Conservation (phyloP, 768 basidiomycete species). For the Kwoniella botswanensis region DNA sequence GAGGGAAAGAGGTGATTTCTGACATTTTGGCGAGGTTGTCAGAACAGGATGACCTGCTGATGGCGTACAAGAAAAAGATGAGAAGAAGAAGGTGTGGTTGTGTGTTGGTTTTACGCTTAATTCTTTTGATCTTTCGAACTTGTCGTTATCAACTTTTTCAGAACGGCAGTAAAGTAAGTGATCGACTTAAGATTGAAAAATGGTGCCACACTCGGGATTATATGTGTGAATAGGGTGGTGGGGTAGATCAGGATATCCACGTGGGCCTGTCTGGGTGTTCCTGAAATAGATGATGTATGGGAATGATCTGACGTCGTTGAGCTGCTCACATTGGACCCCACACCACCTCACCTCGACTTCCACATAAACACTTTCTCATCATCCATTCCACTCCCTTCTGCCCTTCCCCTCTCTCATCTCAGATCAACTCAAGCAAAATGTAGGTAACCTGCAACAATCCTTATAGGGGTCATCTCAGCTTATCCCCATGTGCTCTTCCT, state of each 20-base stretch:
- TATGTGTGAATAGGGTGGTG: background rate
- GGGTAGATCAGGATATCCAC: conserved; percentile 6
- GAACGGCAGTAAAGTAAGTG: background rate
- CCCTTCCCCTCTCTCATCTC: conserved; percentile 16
- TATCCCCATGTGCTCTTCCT: background rate
- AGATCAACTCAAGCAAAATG: conserved; percentile 25
- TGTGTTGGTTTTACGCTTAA: background rate
- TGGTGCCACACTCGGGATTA: conserved; percentile 29
- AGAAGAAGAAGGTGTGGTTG: background rate
- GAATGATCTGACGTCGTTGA: conserved; percentile 12
- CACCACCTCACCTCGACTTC: conserved; percentile 11
- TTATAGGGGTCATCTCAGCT: background rate
- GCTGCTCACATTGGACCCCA: background rate
- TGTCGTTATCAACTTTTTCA: background rate
- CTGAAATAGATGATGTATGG: background rate
- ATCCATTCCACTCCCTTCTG: conserved; percentile 2
- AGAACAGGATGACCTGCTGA: background rate
- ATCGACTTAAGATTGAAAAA: conserved; percentile 10
- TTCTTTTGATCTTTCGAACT: background rate
- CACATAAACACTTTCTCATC: conserved; percentile 11
- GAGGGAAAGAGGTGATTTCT: conserved; percentile 49
- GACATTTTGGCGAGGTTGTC: conserved; percentile 17
- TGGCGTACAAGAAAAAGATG: background rate
- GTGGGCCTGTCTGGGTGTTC: background rate
- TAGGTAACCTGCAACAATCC: conserved; percentile 7